A percentile compares a stretch with the other conserved stretches of the same genome.
These are phyloP conservation scores for Protea cynaroides DNA, from an alignment of 164 flowering plant genomes.

Conservation along the genomic window DNA sequence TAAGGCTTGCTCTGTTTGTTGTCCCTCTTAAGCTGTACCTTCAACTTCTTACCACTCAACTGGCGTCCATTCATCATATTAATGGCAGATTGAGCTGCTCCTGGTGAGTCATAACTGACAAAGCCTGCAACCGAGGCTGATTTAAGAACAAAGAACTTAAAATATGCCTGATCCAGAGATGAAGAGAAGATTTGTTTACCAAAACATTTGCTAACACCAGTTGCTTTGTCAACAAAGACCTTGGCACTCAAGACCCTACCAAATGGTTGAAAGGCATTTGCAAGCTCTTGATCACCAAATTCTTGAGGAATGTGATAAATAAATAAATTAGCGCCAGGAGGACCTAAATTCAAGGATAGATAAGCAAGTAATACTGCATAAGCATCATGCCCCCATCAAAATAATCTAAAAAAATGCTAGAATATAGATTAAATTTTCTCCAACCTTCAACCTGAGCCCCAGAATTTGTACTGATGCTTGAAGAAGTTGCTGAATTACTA, in stretches of 20 bases:
- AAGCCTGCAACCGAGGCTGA: conserved; percentile 59
- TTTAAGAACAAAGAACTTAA: conserved; percentile 4
- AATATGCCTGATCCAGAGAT: background rate
- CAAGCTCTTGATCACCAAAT: conserved; percentile 89
- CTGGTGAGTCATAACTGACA: conserved; percentile 87
- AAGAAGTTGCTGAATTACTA: conserved; percentile 46
- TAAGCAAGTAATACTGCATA: conserved; percentile 4
- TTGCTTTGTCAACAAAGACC: conserved; percentile 93
- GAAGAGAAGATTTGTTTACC: conserved; percentile 36
- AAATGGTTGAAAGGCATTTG: conserved; percentile 73
- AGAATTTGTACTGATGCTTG: conserved; percentile 48
- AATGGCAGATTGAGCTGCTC: conserved; percentile 87
- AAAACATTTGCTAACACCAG: conserved; percentile 98
- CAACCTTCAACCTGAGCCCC: conserved; percentile 87
- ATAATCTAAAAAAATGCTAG: conserved; percentile 1
- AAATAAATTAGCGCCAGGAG: conserved; percentile 95
- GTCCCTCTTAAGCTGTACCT: conserved; percentile 97
- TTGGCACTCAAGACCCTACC: conserved; percentile 94
- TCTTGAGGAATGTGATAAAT: conserved; percentile 99
- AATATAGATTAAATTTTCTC: conserved; percentile 9
- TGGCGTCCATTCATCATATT: conserved; percentile 84
- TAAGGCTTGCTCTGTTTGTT: conserved; percentile 77
- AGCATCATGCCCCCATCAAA: background rate
- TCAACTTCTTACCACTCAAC: conserved; percentile 91
- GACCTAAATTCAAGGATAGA: conserved; percentile 49